Base-by-base conservation (phyloP, 306 rosid species). In the Trifolium fragiferum region DNA sequence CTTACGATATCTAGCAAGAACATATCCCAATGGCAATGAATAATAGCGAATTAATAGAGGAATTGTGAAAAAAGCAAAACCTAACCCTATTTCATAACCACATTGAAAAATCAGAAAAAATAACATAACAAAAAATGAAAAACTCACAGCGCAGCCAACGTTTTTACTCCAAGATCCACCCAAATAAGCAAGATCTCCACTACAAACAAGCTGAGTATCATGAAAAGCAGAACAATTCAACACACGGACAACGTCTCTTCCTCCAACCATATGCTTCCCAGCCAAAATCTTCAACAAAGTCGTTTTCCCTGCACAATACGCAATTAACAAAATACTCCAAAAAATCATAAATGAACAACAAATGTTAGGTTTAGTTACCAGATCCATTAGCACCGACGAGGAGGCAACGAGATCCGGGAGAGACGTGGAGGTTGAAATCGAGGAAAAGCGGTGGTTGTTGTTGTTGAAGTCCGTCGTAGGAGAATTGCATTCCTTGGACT, bases 331-430 rank as follows among this genome's bases (percentile, higher is more conserved):
- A 30, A 30, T 30, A 6, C 33, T 30, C 33, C 6, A 4, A 30
- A 30, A 4, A 30, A 30, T 30, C 5, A 30, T 30, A 30, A 30
- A 30, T 4, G 6, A 30, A 30, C 1, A 0, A n/a, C n/a, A 30
- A 30, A 30, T 4, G 33, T 4, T 30, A 30, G 33, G 6, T 0
- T 30, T 30, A 30, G 33, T 30, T 84, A 86, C 98, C 97, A 25
- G 98, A 91, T 87, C 98, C 98, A 38, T 94, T 94, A 54, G 98
- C 98, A 62, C 98, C 98, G 27, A 94, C 78, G 43, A 94, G 93
- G 64, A 94, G 96, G 86, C 98, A 94, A 8, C 98, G 95, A 13
- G 97, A 91, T 86, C 98, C 97, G 2, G 95, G 87, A 30, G 82
- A 32, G 68, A 94, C 75, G 35, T 81, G n/a, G 69, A 91, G 96